Evolutionary conservation across 2,329 filamentous ascomycete species (phyloP).

Genomic region (Akanthomyces lecanii): DNA sequence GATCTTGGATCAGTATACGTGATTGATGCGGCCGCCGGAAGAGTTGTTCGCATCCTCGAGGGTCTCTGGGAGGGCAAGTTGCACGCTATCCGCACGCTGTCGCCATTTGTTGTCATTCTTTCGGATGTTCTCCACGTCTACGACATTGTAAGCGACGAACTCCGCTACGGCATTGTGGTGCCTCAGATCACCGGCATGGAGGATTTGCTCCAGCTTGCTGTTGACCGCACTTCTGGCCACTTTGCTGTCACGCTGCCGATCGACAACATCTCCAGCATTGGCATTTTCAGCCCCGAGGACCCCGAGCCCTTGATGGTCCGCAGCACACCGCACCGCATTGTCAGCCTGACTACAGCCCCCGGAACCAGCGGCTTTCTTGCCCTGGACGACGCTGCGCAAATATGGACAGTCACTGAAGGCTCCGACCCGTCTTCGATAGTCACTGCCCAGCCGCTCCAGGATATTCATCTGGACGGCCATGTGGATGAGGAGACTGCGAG

Average conservation of each 20-base stretch:
- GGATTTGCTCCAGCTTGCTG: slow-evolving; percentile 62
- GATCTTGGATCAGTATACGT: slow-evolving; percentile 65
- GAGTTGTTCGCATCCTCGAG: slow-evolving; percentile 61
- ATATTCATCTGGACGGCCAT: slow-evolving; percentile 44
- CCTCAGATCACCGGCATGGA: slow-evolving; percentile 36
- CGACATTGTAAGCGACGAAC: slow-evolving; percentile 75
- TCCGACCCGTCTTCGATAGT: slow-evolving; percentile 49
- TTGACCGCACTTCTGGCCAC: slow-evolving; percentile 60
- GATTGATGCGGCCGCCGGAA: slow-evolving; percentile 67
- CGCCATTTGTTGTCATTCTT: slow-evolving; percentile 69
- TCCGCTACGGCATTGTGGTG: slow-evolving; percentile 63
- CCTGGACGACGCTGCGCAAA: slow-evolving; percentile 70
- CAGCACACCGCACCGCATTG: slow-evolving; percentile 54
- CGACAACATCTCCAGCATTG: slow-evolving; percentile 49
- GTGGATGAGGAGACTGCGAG: slow-evolving; percentile 21
- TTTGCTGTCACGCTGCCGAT: slow-evolving; percentile 59
- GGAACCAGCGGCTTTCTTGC: slow-evolving; percentile 68
- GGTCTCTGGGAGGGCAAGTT: slow-evolving; percentile 63
- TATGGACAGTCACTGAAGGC: slow-evolving; percentile 60
- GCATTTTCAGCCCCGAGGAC: slow-evolving; percentile 62
- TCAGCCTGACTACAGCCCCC: slow-evolving; percentile 61
- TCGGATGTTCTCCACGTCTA: slow-evolving; percentile 73
- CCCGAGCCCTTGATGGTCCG: slow-evolving; percentile 56
- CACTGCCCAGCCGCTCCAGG: slow-evolving; percentile 52
- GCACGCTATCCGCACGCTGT: slow-evolving; percentile 66